Evolutionary conservation across 805 yeast genomes (phyloP), one percentile per base, ranked within the genome.

Genomic region (Grigorovia jiainica): DNA sequence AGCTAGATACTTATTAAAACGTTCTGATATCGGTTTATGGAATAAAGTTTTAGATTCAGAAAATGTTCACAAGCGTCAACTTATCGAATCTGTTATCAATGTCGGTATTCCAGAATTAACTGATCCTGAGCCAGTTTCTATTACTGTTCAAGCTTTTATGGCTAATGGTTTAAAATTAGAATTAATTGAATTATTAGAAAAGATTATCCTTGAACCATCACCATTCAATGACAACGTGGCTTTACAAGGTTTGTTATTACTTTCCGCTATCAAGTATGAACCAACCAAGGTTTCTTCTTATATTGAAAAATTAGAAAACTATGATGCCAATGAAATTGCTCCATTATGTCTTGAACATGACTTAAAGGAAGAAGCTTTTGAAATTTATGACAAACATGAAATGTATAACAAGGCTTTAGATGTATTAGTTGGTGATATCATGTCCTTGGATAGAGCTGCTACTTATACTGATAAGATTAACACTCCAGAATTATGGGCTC

Each of bases 211-310:
- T 54, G 98, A 92, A 67, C 96, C 97, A 42, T 89, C 97, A 54
- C 94, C 97, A 52, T 92, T 92, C 71, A 87, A 79, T 54, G 97
- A 90, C 53, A 92, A 92, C 63, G 83, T 94, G 52, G 89, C 95
- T 20, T 72, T 92, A 61, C 98, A 92, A 72, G 96, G 96, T 40
- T 71, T 92, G 62, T 70, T 92, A 60, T 75, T 92, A 50, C 75
- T 92, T 60, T 92, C 99, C 50, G 97, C 98, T 31, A 85, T 92
- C 61, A 87, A 87, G 66, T 95, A 95, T 41, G 97, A 90, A 64
- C 80, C 87, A 55, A 71, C 90, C 7, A 83, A 84, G 66, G 96
- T 92, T 39, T 63, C 73, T 49, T 74, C 78, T 40, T 87, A 89
- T 63, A 77, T 92, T 57, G 97, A 90, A 53, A 83, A 87, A 51